phyloP scores from a whole-genome alignment of 176 grass and related monocot genomes.

The Guadua angustifolia region DNA sequence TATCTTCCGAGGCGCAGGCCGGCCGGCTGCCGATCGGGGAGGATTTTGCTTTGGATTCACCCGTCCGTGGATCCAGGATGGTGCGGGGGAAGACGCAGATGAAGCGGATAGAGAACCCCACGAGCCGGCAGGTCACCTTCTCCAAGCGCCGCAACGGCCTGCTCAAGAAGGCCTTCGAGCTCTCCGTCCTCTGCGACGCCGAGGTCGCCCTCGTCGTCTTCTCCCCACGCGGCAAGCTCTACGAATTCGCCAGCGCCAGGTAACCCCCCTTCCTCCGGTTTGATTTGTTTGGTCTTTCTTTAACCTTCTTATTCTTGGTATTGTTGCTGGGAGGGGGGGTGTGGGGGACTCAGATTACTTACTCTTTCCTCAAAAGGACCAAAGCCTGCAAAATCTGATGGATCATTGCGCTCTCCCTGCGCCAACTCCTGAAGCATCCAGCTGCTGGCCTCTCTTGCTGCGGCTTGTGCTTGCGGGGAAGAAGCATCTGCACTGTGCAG shows the following conservation, averaged over 20 bases:
- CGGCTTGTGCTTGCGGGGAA: background rate
- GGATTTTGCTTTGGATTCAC: background rate
- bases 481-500: constrained; percentile 29
- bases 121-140: constrained; percentile 89
- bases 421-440: constrained; percentile 36
- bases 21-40: background rate
- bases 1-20: background rate
- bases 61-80: constrained; percentile 41
- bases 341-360: constrained; percentile 12
- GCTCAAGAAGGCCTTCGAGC: constrained; percentile 95
- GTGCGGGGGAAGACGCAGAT: constrained; percentile 85
- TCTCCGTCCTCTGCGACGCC: constrained; percentile 87
- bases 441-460: background rate
- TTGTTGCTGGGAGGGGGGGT: background rate
- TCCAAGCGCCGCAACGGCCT: constrained; percentile 86
- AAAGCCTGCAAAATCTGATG: constrained; percentile 39
- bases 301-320: background rate
- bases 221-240: constrained; percentile 79
- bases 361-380: background rate
- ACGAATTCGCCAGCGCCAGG: constrained; percentile 64
- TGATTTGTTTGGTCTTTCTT: background rate
- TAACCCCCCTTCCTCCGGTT: background rate
- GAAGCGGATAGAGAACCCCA: constrained; percentile 79
- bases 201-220: constrained; percentile 88
- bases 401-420: constrained; percentile 32